phyloP scores from a whole-genome alignment of 352 stramenopile species.

The Globisporangium apiculatum region DNA sequence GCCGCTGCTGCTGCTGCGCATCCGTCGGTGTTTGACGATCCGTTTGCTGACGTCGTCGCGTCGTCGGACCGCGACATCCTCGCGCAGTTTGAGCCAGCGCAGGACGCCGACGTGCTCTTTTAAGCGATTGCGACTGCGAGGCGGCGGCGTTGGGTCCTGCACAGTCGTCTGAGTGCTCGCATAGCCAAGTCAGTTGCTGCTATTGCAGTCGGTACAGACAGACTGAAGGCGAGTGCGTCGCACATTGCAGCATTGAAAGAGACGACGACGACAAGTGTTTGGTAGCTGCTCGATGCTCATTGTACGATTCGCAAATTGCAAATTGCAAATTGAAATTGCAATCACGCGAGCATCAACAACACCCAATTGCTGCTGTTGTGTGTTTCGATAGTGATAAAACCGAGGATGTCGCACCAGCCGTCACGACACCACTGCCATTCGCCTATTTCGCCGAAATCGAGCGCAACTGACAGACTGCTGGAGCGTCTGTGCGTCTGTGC shows the following conservation, averaged over 20 bases:
- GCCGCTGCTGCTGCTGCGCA: constrained; percentile 8
- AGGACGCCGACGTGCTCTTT: constrained; percentile 78
- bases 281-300: not conserved
- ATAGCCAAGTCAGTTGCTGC: too few relatives aligned
- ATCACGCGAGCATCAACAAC: too few relatives aligned
- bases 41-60: constrained; percentile 58
- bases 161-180: not conserved
- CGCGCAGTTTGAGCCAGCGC: constrained; percentile 65
- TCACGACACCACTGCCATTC: not conserved
- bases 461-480: too few relatives aligned
- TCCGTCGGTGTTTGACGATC: constrained; percentile 40
- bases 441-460: not conserved
- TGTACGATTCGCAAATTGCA: not conserved
- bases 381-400: not conserved
- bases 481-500: too few relatives aligned
- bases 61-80: constrained; percentile 71
- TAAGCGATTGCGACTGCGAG: constrained; percentile 17
- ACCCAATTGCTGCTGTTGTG: too few relatives aligned
- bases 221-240: too few relatives aligned
- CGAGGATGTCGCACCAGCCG: not conserved
- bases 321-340: too few relatives aligned
- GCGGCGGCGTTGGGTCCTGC: not conserved
- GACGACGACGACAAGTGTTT: not conserved
- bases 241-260: too few relatives aligned
- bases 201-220: too few relatives aligned